Percentiles rank a stretch among this genome's conserved stretches.
Evolutionary conservation across 78 protist species (phyloP).

Genomic region (Pelomyxa schiedti): DNA sequence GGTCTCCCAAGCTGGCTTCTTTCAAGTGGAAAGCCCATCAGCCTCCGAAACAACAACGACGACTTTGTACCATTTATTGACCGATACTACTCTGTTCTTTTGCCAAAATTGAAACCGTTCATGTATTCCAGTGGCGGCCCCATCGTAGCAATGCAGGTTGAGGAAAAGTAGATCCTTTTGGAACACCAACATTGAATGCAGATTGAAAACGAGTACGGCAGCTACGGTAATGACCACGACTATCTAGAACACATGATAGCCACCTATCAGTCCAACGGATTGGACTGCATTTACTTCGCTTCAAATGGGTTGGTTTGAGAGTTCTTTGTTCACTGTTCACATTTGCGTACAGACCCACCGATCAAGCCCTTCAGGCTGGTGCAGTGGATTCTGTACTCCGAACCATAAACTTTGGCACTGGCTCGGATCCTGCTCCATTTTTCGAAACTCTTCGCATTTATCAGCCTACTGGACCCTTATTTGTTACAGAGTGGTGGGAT

Average conservation of each 20-base stretch:
- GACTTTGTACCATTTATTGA: too few relatives aligned
- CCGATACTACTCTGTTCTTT: background rate
- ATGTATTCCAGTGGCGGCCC: constrained; percentile 11
- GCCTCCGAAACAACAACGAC: background rate
- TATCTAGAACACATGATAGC: background rate
- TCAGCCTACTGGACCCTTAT: background rate
- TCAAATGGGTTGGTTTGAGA: too few relatives aligned
- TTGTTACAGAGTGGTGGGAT: constrained; percentile 12
- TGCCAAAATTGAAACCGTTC: background rate
- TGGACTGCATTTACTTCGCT: background rate
- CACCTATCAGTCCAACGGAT: background rate
- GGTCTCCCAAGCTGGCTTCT: constrained; percentile 28
- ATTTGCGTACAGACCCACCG: background rate
- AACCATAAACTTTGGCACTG: background rate
- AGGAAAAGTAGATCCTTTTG: too few relatives aligned
- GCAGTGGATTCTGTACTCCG: background rate
- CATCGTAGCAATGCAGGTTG: constrained; percentile 8
- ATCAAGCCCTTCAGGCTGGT: background rate
- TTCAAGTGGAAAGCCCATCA: background rate
- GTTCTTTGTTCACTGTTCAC: too few relatives aligned
- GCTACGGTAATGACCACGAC: constrained; percentile 10
- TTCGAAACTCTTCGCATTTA: background rate
- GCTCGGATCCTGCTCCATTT: background rate
- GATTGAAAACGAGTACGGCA: constrained; percentile 32
- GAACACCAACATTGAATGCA: too few relatives aligned